Base-by-base conservation (phyloP, 1,139 yeast genomes). In the Candida freyschussii region DNA sequence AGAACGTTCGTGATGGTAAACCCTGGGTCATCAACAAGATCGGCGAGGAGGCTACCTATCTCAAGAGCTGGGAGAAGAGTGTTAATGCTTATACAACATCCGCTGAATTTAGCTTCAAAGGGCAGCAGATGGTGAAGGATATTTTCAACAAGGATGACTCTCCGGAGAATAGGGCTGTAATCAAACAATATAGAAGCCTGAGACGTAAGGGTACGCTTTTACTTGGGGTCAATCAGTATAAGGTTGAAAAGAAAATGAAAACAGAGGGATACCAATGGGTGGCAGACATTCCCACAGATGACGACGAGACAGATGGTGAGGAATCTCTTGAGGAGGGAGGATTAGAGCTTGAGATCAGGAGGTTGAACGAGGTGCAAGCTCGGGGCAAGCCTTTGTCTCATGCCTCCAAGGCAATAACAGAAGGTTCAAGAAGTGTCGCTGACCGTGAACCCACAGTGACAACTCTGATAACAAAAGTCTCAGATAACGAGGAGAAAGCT, bases 151-250 rank as follows among this genome's bases (percentile, higher is more conserved):
- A 34, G 4, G 36, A 36, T 10, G n/a, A n/a, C n/a, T n/a, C n/a
- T n/a, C n/a, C n/a, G n/a, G 33, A 21, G 13, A 18, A 13, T 13
- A 9, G 23, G 14, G 24, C 29, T 4, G 16, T 17, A 6, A n/a
- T n/a, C n/a, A 13, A 19, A n/a, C 25, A 17, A 10, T n/a, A 14
- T 11, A 19, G 21, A 20, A 10, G 15, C n/a, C 16, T 21, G 5
- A 7, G 10, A 8, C 15, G 15, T 4, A 13, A 14, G 11, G 21
- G 20, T 14, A 27, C 14, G 7, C 24, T 15, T 5, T 11, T 39
- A 9, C n/a, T 5, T 7, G 45, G 45, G 2, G 11, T 25, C 12
- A 34, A 35, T 7, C 45, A 40, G 21, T 36, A 33, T 27, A 28
- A 28, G 15, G 13, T 25, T 15, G 20, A 22, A 17, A 22, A 19